These are phyloP conservation scores for Chaetomium fimeti DNA, from an alignment of 495 filamentous ascomycete genomes.

Conservation along the genomic window DNA sequence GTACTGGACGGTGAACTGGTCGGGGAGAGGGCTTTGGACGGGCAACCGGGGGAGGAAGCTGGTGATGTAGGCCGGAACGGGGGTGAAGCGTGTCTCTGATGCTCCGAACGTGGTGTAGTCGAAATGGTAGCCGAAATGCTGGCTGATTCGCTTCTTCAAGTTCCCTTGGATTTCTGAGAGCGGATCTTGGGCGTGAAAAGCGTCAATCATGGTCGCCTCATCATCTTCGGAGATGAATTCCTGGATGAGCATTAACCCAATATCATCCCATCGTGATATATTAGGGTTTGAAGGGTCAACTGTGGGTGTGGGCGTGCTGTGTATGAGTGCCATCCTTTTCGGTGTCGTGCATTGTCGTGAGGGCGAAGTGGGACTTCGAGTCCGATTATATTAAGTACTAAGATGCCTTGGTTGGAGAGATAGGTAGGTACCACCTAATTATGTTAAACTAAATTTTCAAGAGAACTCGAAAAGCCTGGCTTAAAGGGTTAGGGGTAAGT, in stretches of 20 bases:
- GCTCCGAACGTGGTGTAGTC: slow-evolving; percentile 40
- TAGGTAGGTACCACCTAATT: too few species aligned
- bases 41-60: slow-evolving; percentile 31
- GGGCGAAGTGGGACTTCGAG: too few species aligned
- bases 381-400: too few species aligned
- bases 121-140: slow-evolving; percentile 38
- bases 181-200: slow-evolving; percentile 29
- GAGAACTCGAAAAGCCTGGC: too few species aligned
- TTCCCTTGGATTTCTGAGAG: slow-evolving; percentile 2
- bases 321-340: too few species aligned
- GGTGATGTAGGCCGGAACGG: slow-evolving; percentile 32
- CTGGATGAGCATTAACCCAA: slow-evolving; percentile 33
- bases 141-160: slow-evolving; percentile 26
- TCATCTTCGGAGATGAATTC: slow-evolving; percentile 33
- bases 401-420: too few species aligned
- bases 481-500: too few species aligned
- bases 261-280: slow-evolving; percentile 27
- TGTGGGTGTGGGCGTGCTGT: not conserved
- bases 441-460: too few species aligned
- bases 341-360: too few species aligned
- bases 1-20: slow-evolving; percentile 40
- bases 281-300: slow-evolving; percentile 26
- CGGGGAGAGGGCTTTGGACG: slow-evolving; percentile 26
- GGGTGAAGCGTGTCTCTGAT: slow-evolving; percentile 26
- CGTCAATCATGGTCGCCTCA: slow-evolving; percentile 31